Base-by-base conservation (phyloP, 2,329 filamentous ascomycete species). In the Aspergillus fructus region DNA sequence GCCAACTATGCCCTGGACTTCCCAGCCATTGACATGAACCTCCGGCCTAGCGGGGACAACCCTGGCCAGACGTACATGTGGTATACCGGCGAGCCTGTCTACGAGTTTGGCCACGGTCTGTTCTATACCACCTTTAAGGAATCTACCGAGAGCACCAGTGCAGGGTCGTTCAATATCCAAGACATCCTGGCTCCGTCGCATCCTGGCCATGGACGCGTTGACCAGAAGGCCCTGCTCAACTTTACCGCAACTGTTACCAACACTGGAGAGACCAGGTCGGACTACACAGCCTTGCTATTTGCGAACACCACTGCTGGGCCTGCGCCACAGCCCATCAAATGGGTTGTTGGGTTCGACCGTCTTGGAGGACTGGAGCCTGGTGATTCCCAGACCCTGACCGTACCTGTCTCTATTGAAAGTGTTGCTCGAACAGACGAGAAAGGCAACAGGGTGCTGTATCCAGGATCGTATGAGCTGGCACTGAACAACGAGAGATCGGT, bases 61-160 rank as follows among this genome's bases (percentile, higher is more conserved):
- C 77, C 76, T 0, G 77, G 77, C 0, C 71, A 77, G 23, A 79
- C 77, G 0, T 79, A 79, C 55, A 75, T 74, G 57, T 79, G 77
- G 77, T 78, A 78, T 59, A 72, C 68, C 0, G 71, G 71, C 4
- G 64, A 65, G 9, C 66, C 76, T 0, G 75, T 78, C 5, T 73
- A 74, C 17, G 71, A 72, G 11, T 79, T 79, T 51, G 77, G 77
- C 3, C 73, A 76, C 48, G 77, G 77, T 2, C 57, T 78, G 4
- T 76, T 77, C 66, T 79, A 79, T 58, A 78, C 77, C 0, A 74
- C 66, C 4, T 79, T 79, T 63, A 61, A 64, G 15, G 59, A 58
- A 9, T 3, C 9, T 1, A 45, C 15, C 7, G 59, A 7, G 58
- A 33, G 5, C 12, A 48, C 2, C 47, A 12, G n/a, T 48, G 55